Evolutionary conservation across 139 green algal genomes (phyloP).

Genomic region (Chlamydomonas sphaeroides): DNA sequence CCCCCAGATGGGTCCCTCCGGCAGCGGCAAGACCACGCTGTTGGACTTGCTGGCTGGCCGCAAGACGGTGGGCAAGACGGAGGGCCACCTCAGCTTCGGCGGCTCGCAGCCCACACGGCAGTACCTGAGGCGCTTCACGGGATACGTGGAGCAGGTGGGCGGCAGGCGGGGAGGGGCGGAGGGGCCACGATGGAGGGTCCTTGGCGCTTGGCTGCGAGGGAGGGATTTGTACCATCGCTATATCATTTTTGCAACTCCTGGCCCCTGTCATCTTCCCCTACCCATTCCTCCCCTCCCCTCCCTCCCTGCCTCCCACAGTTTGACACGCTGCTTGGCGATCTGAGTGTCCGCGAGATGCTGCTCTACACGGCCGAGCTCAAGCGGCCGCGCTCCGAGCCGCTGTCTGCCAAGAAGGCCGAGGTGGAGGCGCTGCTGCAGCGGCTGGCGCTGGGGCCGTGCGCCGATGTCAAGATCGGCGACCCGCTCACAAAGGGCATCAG

Average conservation of each 20-base stretch:
- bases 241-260: no score
- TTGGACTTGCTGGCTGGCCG: slow-evolving; percentile 67
- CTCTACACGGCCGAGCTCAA: slow-evolving; percentile 81
- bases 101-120: slow-evolving; percentile 55
- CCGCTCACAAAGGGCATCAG: slow-evolving; percentile 57
- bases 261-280: no score
- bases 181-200: no score
- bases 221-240: no score
- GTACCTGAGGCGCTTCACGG: slow-evolving; percentile 77
- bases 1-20: slow-evolving; percentile 73
- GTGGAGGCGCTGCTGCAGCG: slow-evolving; percentile 4
- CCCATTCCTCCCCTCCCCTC: no score
- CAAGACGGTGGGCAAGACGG: slow-evolving; percentile 54
- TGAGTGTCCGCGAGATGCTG: slow-evolving; percentile 81
- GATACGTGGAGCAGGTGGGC: slow-evolving; percentile 68
- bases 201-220: no score
- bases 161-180: no score
- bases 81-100: slow-evolving; percentile 72
- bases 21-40: slow-evolving; percentile 85
- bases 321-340: slow-evolving; percentile 73
- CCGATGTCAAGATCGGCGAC: slow-evolving; percentile 51
- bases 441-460: slow-evolving; percentile 23
- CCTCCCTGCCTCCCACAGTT: slow-evolving; percentile 49
- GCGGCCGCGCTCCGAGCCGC: slow-evolving; percentile 45
- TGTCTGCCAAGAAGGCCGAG: slow-evolving; percentile 49